Conservation (phyloP, 2,329 filamentous ascomycete genomes). For the Lachnellula suecica region DNA sequence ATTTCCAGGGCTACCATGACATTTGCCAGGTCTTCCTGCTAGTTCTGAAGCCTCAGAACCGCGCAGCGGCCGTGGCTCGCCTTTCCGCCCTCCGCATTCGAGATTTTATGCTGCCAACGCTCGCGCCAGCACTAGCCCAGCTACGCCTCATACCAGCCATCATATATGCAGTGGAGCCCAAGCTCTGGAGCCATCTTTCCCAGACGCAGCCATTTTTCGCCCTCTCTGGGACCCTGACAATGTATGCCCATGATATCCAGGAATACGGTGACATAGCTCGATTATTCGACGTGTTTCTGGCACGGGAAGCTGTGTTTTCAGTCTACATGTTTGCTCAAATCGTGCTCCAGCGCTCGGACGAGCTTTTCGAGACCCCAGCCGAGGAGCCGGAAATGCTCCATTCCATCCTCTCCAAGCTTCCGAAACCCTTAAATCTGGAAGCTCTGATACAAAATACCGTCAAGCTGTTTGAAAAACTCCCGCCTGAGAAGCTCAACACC, state of each 20-base stretch:
- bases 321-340: conserved; percentile 93
- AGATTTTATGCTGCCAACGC: conserved; percentile 94
- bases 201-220: conserved; percentile 87
- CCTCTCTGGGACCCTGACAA: conserved; percentile 85
- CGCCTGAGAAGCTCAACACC: conserved; percentile 68
- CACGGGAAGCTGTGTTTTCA: conserved; percentile 81
- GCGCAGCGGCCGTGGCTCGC: conserved; percentile 67
- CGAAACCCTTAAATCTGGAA: conserved; percentile 78
- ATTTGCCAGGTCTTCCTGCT: conserved; percentile 95
- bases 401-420: conserved; percentile 82
- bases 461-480: conserved; percentile 61
- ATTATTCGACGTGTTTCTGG: conserved; percentile 88
- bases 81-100: conserved; percentile 88
- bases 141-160: conserved; percentile 86
- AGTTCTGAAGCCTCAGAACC: conserved; percentile 66
- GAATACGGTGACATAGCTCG: conserved; percentile 85
- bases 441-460: conserved; percentile 67
- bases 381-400: conserved; percentile 94
- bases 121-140: conserved; percentile 79
- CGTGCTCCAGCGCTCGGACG: conserved; percentile 73
- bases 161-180: conserved; percentile 68
- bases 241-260: conserved; percentile 96
- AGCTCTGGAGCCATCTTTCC: conserved; percentile 73
- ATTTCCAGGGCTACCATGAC: conserved; percentile 98
- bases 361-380: conserved; percentile 79